These are phyloP conservation scores for Backusella circina DNA, from an alignment of 192 early-diverging fungal genomes.

Conservation along the genomic window DNA sequence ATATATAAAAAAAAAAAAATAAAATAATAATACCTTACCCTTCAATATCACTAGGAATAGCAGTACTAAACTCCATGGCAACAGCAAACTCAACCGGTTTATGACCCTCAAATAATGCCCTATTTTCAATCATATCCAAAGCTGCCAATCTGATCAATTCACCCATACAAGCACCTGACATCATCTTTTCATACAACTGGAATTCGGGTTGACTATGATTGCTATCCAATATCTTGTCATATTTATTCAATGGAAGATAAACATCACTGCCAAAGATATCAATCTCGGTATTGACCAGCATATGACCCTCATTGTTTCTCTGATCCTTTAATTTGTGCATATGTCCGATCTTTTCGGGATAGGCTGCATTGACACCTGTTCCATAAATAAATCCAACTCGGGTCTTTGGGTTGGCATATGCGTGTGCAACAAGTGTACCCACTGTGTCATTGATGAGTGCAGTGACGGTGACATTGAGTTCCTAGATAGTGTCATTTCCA, in stretches of 20 bases:
- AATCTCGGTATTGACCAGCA: slow-evolving; percentile 97
- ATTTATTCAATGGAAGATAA: slow-evolving; percentile 82
- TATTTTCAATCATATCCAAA: slow-evolving; percentile 75
- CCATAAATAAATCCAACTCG: slow-evolving; percentile 87
- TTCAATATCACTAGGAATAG: slow-evolving; percentile 39
- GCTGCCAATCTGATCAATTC: slow-evolving; percentile 80
- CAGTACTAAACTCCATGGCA: slow-evolving; percentile 54
- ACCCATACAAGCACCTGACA: slow-evolving; percentile 91
- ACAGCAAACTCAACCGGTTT: slow-evolving; percentile 48
- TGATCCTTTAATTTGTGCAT: slow-evolving; percentile 66
- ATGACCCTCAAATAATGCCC: slow-evolving; percentile 68
- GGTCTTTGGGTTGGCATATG: slow-evolving; percentile 78
- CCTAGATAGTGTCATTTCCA: slow-evolving; percentile 33
- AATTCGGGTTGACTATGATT: slow-evolving; percentile 72
- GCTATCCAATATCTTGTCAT: slow-evolving; percentile 81
- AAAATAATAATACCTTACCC: slow-evolving; percentile 32
- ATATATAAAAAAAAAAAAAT: too few species aligned
- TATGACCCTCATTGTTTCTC: slow-evolving; percentile 50
- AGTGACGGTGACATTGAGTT: slow-evolving; percentile 69
- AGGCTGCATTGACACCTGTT: slow-evolving; percentile 95
- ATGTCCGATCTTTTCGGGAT: slow-evolving; percentile 73
- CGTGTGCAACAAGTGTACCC: slow-evolving; percentile 84
- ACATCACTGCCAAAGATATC: slow-evolving; percentile 74
- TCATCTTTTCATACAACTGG: slow-evolving; percentile 95
- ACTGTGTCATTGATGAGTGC: slow-evolving; percentile 97